These are phyloP conservation scores for Mortierella claussenii DNA, from an alignment of 192 early-diverging fungal genomes.

Conservation along the genomic window DNA sequence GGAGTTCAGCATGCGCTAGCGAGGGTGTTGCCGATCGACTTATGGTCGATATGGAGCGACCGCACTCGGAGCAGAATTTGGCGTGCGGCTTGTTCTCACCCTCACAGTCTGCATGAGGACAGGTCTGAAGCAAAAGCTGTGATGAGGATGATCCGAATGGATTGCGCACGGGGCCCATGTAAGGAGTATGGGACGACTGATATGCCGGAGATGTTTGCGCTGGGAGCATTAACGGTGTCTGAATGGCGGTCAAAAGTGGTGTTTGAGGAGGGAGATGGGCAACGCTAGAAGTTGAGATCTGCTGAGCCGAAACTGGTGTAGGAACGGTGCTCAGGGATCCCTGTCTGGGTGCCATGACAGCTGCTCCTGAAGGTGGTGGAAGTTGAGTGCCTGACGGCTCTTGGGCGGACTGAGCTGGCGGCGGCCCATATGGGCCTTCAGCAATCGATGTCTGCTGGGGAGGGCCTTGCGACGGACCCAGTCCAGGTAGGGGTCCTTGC, in stretches of 20 bases:
- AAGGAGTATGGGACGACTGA: conserved; percentile 34
- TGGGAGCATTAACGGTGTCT: conserved; percentile 49
- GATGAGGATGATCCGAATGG: conserved; percentile 35
- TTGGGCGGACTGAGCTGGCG: conserved; percentile 25
- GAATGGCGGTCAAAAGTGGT: conserved; percentile 45
- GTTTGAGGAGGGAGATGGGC: conserved; percentile 38
- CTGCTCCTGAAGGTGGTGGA: conserved; percentile 17
- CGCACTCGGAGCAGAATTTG: conserved; percentile 72
- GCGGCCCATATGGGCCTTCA: conserved; percentile 19
- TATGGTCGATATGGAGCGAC: conserved; percentile 54
- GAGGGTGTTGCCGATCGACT: conserved; percentile 57
- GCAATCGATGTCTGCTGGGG: conserved; percentile 25
- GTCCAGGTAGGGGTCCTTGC: background rate
- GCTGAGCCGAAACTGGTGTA: conserved; percentile 6
- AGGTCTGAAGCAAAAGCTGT: conserved; percentile 40
- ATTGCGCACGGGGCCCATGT: conserved; percentile 35
- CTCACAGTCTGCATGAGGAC: conserved; percentile 59
- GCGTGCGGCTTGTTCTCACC: conserved; percentile 64
- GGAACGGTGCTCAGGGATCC: conserved; percentile 14
- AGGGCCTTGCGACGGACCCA: conserved; percentile 35
- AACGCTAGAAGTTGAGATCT: conserved; percentile 25
- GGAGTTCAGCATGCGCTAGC: conserved; percentile 25
- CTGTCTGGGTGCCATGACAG: conserved; percentile 25
- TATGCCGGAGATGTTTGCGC: conserved; percentile 34
- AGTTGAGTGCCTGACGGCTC: conserved; percentile 25